A percentile compares a stretch with the other conserved stretches of the same genome.
Evolutionary conservation across 306 rosid genomes (phyloP).

Genomic region (Canavalia ensiformis): DNA sequence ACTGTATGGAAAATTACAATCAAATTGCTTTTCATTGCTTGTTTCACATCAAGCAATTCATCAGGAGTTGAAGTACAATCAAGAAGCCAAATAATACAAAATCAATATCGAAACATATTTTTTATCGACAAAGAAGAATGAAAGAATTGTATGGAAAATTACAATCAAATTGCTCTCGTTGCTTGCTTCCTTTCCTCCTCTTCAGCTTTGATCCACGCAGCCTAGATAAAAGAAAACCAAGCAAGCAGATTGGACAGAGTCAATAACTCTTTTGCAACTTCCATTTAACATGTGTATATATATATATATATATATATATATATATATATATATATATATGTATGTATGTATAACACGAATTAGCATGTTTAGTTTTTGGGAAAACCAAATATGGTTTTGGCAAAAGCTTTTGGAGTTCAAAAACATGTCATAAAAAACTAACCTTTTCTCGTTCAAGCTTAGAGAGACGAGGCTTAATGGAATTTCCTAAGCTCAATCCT

Average conservation of each 20-base stretch:
- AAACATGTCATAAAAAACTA: constrained; percentile 22
- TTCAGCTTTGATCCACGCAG: constrained; percentile 94
- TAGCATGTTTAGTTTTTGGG: no score
- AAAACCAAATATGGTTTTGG: not conserved
- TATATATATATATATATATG: not conserved
- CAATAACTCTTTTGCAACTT: constrained; percentile 26
- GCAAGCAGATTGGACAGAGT: constrained; percentile 30
- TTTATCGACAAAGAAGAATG: constrained; percentile 37
- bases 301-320: no score
- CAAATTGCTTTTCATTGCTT: constrained; percentile 48
- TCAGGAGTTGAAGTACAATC: not conserved
- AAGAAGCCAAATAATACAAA: not conserved
- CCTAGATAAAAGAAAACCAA: constrained; percentile 57
- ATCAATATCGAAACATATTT: not conserved
- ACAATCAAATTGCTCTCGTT: constrained; percentile 41
- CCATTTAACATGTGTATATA: not conserved
- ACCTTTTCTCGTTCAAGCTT: constrained; percentile 93
- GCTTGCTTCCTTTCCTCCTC: constrained; percentile 75
- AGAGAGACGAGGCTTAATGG: constrained; percentile 79
- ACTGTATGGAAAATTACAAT: not conserved
- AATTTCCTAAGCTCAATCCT: constrained; percentile 83
- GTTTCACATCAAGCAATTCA: constrained; percentile 32
- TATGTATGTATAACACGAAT: no score
- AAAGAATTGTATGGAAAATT: not conserved
- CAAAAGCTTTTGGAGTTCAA: not conserved